phyloP scores from a whole-genome alignment of 352 stramenopile species.

The Phytopythium cucurbitacearum region DNA sequence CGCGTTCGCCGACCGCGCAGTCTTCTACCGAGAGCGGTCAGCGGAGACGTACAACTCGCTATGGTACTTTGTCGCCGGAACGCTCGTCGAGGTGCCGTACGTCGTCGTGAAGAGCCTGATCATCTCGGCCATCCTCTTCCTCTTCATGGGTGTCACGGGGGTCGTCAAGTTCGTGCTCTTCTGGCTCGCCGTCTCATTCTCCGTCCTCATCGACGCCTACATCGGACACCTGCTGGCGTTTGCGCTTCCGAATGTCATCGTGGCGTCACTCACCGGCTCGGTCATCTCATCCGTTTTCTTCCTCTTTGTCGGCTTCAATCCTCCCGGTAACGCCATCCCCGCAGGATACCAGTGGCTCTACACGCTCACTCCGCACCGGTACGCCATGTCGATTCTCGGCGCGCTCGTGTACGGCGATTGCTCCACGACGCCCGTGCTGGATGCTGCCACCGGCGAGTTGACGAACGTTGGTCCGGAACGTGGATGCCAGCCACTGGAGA shows the following conservation, averaged over 20 bases:
- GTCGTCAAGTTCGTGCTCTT: slow-evolving; percentile 28
- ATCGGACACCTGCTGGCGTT: slow-evolving; percentile 25
- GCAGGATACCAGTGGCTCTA: slow-evolving; percentile 34
- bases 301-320: slow-evolving; percentile 34
- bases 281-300: slow-evolving; percentile 34
- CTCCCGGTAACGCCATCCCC: slow-evolving; percentile 23
- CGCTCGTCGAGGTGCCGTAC: slow-evolving; percentile 67
- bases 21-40: slow-evolving; percentile 87
- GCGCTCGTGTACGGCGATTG: slow-evolving; percentile 24
- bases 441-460: slow-evolving; percentile 12
- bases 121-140: slow-evolving; percentile 43
- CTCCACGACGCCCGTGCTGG: slow-evolving; percentile 12
- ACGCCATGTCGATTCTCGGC: slow-evolving; percentile 19
- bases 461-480: slow-evolving; percentile 11
- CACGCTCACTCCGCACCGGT: slow-evolving; percentile 26
- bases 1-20: slow-evolving; percentile 62
- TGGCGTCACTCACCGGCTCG: slow-evolving; percentile 22
- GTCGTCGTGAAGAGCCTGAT: slow-evolving; percentile 31
- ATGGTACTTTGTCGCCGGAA: slow-evolving; percentile 64
- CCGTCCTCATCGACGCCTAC: slow-evolving; percentile 30
- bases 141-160: slow-evolving; percentile 31
- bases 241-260: slow-evolving; percentile 22
- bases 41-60: slow-evolving; percentile 75
- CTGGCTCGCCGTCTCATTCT: slow-evolving; percentile 31
- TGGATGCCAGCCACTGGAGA: slow-evolving; percentile 15